Evolutionary conservation across 441 rosid species (phyloP), one percentile per base, ranked within the genome.

Genomic region (Pelargonium citronellum): DNA sequence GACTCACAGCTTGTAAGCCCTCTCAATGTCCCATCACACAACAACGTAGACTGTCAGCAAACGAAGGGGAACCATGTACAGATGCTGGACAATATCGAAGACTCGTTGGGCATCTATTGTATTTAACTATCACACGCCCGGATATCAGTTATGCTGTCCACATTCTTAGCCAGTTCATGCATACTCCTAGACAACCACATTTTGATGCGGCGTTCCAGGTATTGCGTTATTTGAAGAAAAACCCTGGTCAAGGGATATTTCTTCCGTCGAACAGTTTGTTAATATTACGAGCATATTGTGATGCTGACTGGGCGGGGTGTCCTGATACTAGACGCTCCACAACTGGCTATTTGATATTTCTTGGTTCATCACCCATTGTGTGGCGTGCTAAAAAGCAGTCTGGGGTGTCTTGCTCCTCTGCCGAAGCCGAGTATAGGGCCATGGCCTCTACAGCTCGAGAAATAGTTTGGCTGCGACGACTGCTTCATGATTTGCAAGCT

Each of bases 91-190:
- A 6, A 13, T 55, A 55, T 16, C 24, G 22, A 15, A 16, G 62
- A 3, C 7, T 57, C 0, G 24, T 69, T 8, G 65, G 71, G 1
- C 8, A 22, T 0, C 19, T 68, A 0, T 7, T 49, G 0, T 51
- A 68, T 12, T 10, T 68, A 0, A 19, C 8, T 10, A 11, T 27
- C 16, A 68, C 70, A 7, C 20, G 70, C 1, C 70, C 62, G 1
- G 61, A 68, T 1, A 30, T 69, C 1, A 1, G 24, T 0, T 55
- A 69, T 6, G 9, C 71, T 0, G 34, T 69, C 1, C 64, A 69
- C n/a, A 8, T 57, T 13, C 71, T 69, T 0, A 24, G 15, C 30
- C 51, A 69, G 10, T 69, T 69, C 13, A 53, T 69, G 65, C 65
- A 69, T 7, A 0, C 13, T 6, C 71, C 64, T 0, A 5, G 49